Percentiles rank a stretch among this genome's conserved stretches.
Conservation (phyloP, 2,329 filamentous ascomycete species). For the Emericellopsis cladophorae region DNA sequence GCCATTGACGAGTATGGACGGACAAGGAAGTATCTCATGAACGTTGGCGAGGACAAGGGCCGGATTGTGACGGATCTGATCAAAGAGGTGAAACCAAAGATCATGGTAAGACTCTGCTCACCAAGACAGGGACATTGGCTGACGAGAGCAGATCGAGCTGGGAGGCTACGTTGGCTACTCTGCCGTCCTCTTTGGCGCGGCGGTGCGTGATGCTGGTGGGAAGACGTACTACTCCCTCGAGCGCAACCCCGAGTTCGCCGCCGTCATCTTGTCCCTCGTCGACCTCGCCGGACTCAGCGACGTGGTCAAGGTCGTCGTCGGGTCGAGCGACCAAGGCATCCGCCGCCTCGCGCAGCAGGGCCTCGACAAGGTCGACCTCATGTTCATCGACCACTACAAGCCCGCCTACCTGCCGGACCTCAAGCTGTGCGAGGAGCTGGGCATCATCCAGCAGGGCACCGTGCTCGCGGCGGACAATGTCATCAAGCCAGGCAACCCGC, state of each 20-base stretch:
- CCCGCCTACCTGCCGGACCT: conserved; percentile 62
- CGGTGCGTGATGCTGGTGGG: conserved; percentile 50
- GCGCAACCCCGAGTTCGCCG: conserved; percentile 60
- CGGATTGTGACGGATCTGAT: conserved; percentile 59
- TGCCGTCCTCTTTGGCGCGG: conserved; percentile 60
- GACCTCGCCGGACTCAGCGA: conserved; percentile 62
- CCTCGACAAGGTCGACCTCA: conserved; percentile 51
- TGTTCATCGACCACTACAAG: conserved; percentile 77
- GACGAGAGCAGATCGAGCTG: conserved; percentile 44
- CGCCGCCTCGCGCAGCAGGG: conserved; percentile 19
- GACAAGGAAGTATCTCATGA: conserved; percentile 64
- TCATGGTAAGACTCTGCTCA: conserved; percentile 36
- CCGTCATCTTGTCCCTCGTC: conserved; percentile 55
- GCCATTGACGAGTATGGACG: conserved; percentile 55
- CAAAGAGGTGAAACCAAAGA: conserved; percentile 47
- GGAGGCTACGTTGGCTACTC: conserved; percentile 78
- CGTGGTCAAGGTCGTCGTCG: conserved; percentile 58
- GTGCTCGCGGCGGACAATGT: conserved; percentile 59
- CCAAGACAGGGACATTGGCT: background rate
- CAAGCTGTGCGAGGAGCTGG: conserved; percentile 63
- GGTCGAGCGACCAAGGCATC: conserved; percentile 54
- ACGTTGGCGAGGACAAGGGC: conserved; percentile 65
- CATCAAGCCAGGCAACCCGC: conserved; percentile 58
- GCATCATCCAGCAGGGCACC: conserved; percentile 48
- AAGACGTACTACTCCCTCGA: conserved; percentile 60